phyloP scores from a whole-genome alignment of 176 grass and related monocot genomes.

The Stipa capillata region DNA sequence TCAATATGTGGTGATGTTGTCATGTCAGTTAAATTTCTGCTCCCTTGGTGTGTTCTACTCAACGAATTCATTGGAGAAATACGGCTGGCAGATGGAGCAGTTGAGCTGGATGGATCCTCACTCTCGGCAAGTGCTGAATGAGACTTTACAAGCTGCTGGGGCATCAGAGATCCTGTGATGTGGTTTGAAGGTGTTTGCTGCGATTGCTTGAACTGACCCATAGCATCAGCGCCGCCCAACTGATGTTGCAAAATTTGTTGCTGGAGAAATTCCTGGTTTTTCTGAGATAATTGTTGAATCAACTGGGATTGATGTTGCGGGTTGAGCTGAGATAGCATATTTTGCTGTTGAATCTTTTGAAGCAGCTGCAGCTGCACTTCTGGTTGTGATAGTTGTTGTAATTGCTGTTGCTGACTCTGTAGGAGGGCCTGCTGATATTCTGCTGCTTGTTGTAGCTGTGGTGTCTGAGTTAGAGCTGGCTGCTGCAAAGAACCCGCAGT shows the following conservation, averaged over 20 bases:
- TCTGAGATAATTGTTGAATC: constrained; percentile 65
- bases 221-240: constrained; percentile 26
- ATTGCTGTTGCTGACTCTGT: constrained; percentile 70
- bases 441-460: constrained; percentile 54
- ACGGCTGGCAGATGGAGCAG: constrained; percentile 42
- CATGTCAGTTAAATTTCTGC: constrained; percentile 42
- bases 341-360: constrained; percentile 94
- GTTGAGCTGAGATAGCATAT: constrained; percentile 78
- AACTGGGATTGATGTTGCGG: constrained; percentile 68
- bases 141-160: constrained; percentile 56
- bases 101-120: constrained; percentile 54
- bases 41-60: constrained; percentile 57
- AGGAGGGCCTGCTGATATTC: constrained; percentile 77
- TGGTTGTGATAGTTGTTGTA: constrained; percentile 67
- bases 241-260: constrained; percentile 69
- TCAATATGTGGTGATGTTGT: constrained; percentile 51
- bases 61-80: constrained; percentile 53
- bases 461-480: constrained; percentile 29
- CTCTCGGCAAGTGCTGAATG: constrained; percentile 51
- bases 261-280: constrained; percentile 61
- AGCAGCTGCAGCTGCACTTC: constrained; percentile 87
- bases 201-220: constrained; percentile 47
- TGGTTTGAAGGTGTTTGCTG: constrained; percentile 40
- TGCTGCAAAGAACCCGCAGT: constrained; percentile 45
- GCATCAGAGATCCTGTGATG: constrained; percentile 33